These are phyloP conservation scores for Betula pendula DNA, from an alignment of 306 rosid genomes.

Conservation along the genomic window DNA sequence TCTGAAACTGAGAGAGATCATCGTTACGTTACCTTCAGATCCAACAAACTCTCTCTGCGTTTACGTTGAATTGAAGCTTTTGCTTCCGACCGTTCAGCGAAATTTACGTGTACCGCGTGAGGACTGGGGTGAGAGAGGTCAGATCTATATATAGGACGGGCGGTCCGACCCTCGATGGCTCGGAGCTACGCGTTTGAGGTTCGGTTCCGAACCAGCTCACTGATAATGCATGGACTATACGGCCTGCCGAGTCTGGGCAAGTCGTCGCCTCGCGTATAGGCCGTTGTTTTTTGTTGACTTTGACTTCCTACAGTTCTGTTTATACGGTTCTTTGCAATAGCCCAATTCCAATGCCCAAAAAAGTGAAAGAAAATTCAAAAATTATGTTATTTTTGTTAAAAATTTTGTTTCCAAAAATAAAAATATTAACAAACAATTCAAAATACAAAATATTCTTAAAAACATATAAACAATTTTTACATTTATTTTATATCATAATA, in stretches of 20 bases:
- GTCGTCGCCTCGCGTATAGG: not conserved
- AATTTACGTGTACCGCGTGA: constrained; percentile 12
- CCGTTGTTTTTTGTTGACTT: constrained; percentile 10
- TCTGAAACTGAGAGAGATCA: not conserved
- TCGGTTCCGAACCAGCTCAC: constrained; percentile 19
- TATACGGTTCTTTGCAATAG: too few species aligned
- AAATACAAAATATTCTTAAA: too few species aligned
- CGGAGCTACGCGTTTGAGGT: constrained; percentile 23
- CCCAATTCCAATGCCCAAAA: too few species aligned
- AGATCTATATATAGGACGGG: constrained; percentile 27
- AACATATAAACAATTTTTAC: too few species aligned
- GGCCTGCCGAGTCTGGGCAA: constrained; percentile 1
- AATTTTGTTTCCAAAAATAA: too few species aligned
- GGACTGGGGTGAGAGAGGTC: too few species aligned
- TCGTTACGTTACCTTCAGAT: constrained; percentile 15
- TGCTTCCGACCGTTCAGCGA: not conserved
- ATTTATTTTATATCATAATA: too few species aligned
- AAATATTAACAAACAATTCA: too few species aligned
- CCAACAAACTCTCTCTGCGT: constrained; percentile 15
- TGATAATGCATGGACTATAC: not conserved
- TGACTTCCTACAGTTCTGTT: not conserved
- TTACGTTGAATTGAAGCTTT: not conserved
- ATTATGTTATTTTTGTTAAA: too few species aligned
- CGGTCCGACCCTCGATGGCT: constrained; percentile 34
- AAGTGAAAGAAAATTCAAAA: too few species aligned